These are phyloP conservation scores for Thelephora ganbajun DNA, from an alignment of 768 basidiomycete species.

Conservation along the genomic window DNA sequence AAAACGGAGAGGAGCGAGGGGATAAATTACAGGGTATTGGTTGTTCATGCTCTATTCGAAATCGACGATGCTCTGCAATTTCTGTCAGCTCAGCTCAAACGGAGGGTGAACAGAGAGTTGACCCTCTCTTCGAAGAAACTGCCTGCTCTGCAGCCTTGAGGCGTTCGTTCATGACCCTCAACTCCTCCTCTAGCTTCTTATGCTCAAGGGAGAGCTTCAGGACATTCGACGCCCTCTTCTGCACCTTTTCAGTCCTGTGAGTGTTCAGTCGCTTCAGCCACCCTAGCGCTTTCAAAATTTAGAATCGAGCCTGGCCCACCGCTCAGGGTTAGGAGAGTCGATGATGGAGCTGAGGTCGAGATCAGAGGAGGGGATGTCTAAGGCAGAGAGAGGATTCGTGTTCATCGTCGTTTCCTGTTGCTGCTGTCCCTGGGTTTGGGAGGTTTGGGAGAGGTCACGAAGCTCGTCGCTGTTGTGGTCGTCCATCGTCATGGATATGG, in stretches of 20 bases:
- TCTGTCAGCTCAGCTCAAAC: no score
- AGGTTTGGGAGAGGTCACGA: no score
- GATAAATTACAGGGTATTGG: no score
- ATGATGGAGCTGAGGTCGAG: neutral
- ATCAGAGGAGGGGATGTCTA: neutral
- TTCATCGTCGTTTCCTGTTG: no score
- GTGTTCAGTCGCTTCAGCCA: neutral
- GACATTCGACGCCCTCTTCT: conserved; percentile 70
- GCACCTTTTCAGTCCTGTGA: conserved; percentile 19
- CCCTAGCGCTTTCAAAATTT: neutral
- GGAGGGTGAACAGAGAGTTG: no score
- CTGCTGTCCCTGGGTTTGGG: no score
- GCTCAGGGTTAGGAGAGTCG: no score
- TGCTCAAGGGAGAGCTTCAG: conserved; percentile 68
- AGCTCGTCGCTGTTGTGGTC: no score
- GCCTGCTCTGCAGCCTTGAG: conserved; percentile 60
- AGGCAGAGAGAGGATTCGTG: neutral
- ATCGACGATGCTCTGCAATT: no score
- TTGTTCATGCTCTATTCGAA: no score
- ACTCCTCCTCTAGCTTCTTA: conserved; percentile 61
- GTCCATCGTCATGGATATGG: no score
- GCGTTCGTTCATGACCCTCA: conserved; percentile 61
- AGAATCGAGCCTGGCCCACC: neutral
- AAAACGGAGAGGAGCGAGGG: no score
- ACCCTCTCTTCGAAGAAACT: conserved; percentile 13